A percentile compares a stretch with the other conserved stretches of the same genome.
Evolutionary conservation across 176 grass and related monocot species (phyloP).

Genomic region (Oryza glumipatula): DNA sequence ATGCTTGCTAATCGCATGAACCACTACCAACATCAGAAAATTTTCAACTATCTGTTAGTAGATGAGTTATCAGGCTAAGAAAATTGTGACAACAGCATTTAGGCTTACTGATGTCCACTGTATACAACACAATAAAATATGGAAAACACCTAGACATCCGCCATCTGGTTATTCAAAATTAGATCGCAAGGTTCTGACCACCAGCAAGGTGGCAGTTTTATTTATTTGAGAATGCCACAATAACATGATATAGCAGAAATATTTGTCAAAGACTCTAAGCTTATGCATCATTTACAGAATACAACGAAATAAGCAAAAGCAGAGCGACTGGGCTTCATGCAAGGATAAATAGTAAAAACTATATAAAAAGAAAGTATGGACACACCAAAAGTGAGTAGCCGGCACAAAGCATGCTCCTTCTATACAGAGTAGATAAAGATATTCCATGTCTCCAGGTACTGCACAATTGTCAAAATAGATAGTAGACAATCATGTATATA

Average conservation of each 20-base stretch:
- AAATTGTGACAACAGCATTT: conserved; percentile 11
- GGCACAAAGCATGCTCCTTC: conserved; percentile 90
- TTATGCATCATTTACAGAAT: conserved; percentile 1
- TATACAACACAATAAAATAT: conserved; percentile 5
- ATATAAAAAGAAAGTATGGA: conserved; percentile 2
- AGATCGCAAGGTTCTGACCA: not conserved
- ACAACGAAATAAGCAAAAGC: not conserved
- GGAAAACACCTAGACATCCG: not conserved
- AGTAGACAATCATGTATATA: not conserved
- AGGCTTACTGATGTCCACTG: not conserved
- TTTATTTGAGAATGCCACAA: not conserved
- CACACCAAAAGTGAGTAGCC: conserved; percentile 85
- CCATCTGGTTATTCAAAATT: not conserved
- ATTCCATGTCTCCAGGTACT: conserved; percentile 97
- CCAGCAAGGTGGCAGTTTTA: not conserved
- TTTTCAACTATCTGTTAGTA: not conserved
- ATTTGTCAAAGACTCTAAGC: not conserved
- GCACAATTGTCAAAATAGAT: conserved; percentile 30
- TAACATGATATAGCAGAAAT: not conserved
- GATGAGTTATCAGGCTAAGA: not conserved
- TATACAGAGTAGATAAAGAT: conserved; percentile 91
- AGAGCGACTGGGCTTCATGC: not conserved
- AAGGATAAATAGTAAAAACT: conserved; percentile 3
- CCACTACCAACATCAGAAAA: not conserved
- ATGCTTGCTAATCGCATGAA: not conserved